These are phyloP conservation scores for Cordyceps tenuipes DNA, from an alignment of 2,329 filamentous ascomycete species.

Conservation along the genomic window DNA sequence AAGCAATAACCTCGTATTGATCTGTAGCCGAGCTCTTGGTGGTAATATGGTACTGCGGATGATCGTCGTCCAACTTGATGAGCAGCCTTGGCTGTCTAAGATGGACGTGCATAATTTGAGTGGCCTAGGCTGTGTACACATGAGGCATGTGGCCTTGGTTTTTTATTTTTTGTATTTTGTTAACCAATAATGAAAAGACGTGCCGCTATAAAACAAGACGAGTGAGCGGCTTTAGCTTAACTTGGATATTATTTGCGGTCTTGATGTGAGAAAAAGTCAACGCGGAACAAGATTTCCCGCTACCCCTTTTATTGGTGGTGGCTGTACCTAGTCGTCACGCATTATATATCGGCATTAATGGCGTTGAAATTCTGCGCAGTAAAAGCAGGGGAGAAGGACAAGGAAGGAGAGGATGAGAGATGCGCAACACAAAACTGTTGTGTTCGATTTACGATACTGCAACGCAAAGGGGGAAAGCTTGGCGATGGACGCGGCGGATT, in stretches of 20 bases:
- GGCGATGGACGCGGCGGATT: neutral
- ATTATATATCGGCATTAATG: neutral
- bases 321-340: neutral
- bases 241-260: slow-evolving; percentile 6
- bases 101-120: neutral
- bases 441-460: neutral
- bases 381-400: neutral
- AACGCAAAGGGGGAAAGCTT: neutral
- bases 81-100: neutral
- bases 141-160: neutral
- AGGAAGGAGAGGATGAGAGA: neutral
- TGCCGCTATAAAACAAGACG: neutral
- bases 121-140: neutral
- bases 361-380: neutral
- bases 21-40: neutral
- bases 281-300: neutral
- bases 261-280: neutral
- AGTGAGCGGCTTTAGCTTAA: neutral
- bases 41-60: neutral
- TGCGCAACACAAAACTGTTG: neutral
- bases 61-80: neutral
- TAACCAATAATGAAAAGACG: neutral
- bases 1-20: too few relatives aligned
- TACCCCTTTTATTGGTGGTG: neutral
- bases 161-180: too few relatives aligned